Conservation (phyloP, 495 filamentous ascomycete species). For the Neurospora hispaniola region DNA sequence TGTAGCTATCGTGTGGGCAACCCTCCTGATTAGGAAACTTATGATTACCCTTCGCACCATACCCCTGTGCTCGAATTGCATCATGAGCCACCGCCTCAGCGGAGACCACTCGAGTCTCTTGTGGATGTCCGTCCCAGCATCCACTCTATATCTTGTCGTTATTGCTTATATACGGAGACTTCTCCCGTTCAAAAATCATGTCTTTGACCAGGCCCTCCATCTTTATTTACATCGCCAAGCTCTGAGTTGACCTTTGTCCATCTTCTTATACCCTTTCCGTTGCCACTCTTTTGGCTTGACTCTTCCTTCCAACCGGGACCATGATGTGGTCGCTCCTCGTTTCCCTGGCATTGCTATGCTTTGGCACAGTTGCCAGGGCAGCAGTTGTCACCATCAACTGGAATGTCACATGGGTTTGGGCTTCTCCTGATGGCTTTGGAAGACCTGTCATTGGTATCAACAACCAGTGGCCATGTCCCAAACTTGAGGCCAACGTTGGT, state of each 20-base stretch:
- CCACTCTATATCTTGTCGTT: background rate
- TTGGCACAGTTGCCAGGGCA: slow-evolving; percentile 16
- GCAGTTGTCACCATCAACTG: slow-evolving; percentile 38
- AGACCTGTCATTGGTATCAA: slow-evolving; percentile 74
- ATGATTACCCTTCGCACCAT: background rate
- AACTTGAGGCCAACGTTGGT: slow-evolving; percentile 57
- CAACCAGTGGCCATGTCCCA: slow-evolving; percentile 59
- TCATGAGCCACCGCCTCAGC: background rate
- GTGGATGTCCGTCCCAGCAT: background rate
- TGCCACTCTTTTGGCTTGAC: background rate
- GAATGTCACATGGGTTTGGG: slow-evolving; percentile 62
- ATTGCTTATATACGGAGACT: background rate
- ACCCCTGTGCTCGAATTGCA: background rate
- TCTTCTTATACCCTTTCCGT: background rate
- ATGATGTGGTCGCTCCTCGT: slow-evolving; percentile 12
- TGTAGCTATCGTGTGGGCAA: background rate
- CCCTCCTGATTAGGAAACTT: background rate
- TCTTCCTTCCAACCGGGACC: background rate
- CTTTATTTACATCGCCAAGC: background rate
- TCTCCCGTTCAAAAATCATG: background rate
- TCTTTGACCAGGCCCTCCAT: background rate
- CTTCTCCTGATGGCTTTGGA: slow-evolving; percentile 54
- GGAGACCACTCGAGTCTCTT: background rate
- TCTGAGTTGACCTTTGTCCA: background rate
- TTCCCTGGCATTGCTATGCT: slow-evolving; percentile 11